Percentiles rank a stretch among this genome's conserved stretches.
Conservation (phyloP, 2,329 filamentous ascomycete species). For the Neonectria sp. region DNA sequence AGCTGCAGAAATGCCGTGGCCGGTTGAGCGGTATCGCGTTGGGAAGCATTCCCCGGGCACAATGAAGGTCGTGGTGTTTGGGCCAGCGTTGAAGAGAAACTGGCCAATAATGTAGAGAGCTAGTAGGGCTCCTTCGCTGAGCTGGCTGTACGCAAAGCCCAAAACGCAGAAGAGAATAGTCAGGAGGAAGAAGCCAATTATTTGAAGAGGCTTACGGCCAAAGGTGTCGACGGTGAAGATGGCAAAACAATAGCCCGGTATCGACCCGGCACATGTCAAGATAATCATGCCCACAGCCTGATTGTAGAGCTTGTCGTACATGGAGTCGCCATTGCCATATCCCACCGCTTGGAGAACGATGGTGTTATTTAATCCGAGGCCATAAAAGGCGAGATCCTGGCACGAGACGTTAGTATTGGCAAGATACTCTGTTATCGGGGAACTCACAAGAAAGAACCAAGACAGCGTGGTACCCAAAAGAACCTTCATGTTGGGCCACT, state of each 20-base stretch:
- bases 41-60: constrained; percentile 77
- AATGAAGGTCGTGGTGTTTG: constrained; percentile 77
- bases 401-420: constrained; percentile 23
- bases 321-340: constrained; percentile 73
- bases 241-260: constrained; percentile 86
- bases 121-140: constrained; percentile 66
- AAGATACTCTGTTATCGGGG: background rate
- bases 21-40: constrained; percentile 73
- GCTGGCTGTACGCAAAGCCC: constrained; percentile 70
- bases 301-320: constrained; percentile 80
- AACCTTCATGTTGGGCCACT: constrained; percentile 79
- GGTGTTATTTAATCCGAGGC: constrained; percentile 81
- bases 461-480: constrained; percentile 83
- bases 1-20: constrained; percentile 77
- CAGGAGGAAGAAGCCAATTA: constrained; percentile 73
- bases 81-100: constrained; percentile 77
- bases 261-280: constrained; percentile 81
- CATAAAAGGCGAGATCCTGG: constrained; percentile 77
- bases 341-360: constrained; percentile 81
- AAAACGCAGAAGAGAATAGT: constrained; percentile 75
- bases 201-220: constrained; percentile 83
- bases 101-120: constrained; percentile 75
- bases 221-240: constrained; percentile 81
- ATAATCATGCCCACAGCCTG: constrained; percentile 84
- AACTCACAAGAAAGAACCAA: constrained; percentile 80